Evolutionary conservation across 768 basidiomycete genomes (phyloP), one percentile per base, ranked within the genome.

Genomic region (Cubamyces lactineus): DNA sequence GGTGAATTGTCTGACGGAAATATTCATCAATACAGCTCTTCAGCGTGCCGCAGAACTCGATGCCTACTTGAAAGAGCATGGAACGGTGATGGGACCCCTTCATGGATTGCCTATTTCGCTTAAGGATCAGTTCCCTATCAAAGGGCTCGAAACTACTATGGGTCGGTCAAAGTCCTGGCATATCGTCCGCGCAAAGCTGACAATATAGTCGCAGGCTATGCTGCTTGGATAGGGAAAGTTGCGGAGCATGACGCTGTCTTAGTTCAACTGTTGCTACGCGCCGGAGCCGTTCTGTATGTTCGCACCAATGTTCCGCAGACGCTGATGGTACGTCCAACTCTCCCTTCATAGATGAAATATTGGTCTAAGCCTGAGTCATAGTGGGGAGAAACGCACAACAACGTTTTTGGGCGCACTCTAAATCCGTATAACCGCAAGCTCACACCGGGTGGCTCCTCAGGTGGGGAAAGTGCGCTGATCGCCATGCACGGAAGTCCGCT

Each of bases 401-500:
- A 77, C 61, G 71, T 79, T 13, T 82, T 74, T 53, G 80, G 79
- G 0, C 71, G 77, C 9, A 81, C 80, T 2, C 39, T 66, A n/a
- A 79, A 80, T 53, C 80, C 80, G 0, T 71, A 70, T 59, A 78
- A 79, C 63, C 66, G 72, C 15, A 50, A 30, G 16, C 49, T 66
- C 19, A 68, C 67, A 4, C 57, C 62, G 24, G 67, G 92, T 3
- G 93, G 93, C 1, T 93, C 91, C 0, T 89, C 87, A 1, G 93
- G 93, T 1, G 93, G 92, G 30, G 93, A 94, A 74, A 87, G 88
- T 30, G 89, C 91, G 0, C 78, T 94, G 3, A 68, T 93, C 41
- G 84, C 84, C 71, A 66, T 78, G 70, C 76, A 73, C 49, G 82
- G 82, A 17, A 75, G 75, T 23, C 73, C 76, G 1, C 45, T 83